phyloP scores from a whole-genome alignment of 495 filamentous ascomycete genomes.

The Xylaria scruposa region DNA sequence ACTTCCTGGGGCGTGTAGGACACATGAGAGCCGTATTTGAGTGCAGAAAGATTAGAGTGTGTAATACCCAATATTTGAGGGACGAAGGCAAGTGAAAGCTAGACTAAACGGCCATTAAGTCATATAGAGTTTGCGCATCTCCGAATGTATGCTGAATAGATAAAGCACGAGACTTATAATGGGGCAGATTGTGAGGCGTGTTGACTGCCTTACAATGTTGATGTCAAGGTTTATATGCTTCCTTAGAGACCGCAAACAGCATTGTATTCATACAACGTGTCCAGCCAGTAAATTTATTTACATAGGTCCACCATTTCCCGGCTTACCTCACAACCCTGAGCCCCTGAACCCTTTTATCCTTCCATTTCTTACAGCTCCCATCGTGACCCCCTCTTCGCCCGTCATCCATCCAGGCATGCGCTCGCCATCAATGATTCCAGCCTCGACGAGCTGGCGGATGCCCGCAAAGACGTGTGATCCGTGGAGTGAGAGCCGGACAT shows the following conservation, averaged over 20 bases:
- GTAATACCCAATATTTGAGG: background rate
- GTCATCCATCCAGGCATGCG: conserved; percentile 92
- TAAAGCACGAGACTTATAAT: background rate
- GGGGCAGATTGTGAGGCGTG: no score
- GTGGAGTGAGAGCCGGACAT: conserved; percentile 69
- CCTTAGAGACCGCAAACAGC: background rate
- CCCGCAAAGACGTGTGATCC: conserved; percentile 85
- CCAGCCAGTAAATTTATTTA: background rate
- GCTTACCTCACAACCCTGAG: conserved; percentile 45
- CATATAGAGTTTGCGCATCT: background rate
- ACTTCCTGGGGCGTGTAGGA: background rate
- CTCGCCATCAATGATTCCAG: conserved; percentile 73
- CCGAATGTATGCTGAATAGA: background rate
- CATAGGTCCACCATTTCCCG: background rate
- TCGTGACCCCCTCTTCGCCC: conserved; percentile 80
- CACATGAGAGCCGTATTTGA: background rate
- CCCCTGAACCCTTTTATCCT: conserved; percentile 60
- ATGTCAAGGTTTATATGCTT: background rate
- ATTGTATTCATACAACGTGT: background rate
- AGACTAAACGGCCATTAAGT: background rate
- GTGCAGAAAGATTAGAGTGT: background rate
- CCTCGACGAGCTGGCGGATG: conserved; percentile 74
- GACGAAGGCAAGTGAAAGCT: background rate
- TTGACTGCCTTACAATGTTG: background rate
- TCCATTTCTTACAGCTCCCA: conserved; percentile 69